Evolutionary conservation across 192 early-diverging fungal species (phyloP).

Genomic region (Chytriomyces confervae): DNA sequence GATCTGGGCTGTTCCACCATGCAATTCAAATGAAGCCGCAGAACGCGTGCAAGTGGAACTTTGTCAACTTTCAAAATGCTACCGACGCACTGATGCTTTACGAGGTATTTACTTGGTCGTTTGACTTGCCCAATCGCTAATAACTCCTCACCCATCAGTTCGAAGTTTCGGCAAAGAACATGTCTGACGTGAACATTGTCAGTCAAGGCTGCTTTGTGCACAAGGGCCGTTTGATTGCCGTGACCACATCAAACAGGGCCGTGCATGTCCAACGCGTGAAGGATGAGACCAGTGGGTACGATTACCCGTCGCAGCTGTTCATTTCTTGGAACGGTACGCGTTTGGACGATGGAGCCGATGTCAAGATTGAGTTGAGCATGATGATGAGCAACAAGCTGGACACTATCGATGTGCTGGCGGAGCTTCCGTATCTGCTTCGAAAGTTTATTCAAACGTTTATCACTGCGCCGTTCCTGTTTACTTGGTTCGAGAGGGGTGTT

Average conservation of each 20-base stretch:
- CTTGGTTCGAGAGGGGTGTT: constrained; percentile 80
- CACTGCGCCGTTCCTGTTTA: constrained; percentile 90
- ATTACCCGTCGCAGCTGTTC: constrained; percentile 73
- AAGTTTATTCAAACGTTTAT: constrained; percentile 90
- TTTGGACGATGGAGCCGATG: constrained; percentile 46
- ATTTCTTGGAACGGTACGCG: constrained; percentile 71
- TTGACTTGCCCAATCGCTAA: background rate
- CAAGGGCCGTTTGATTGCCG: constrained; percentile 68
- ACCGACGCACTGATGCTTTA: constrained; percentile 64
- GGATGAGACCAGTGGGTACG: constrained; percentile 81
- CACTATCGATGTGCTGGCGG: constrained; percentile 84
- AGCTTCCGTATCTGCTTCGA: constrained; percentile 85
- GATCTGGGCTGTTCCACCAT: constrained; percentile 81
- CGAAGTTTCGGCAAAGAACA: constrained; percentile 66
- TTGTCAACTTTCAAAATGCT: constrained; percentile 73
- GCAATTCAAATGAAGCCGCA: constrained; percentile 87
- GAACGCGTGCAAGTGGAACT: constrained; percentile 84
- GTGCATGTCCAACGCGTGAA: constrained; percentile 63
- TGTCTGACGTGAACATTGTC: constrained; percentile 48
- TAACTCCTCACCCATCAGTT: constrained; percentile 48
- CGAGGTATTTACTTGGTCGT: constrained; percentile 38
- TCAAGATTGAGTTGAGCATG: constrained; percentile 68
- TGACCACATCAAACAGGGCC: constrained; percentile 75
- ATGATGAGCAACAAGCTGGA: constrained; percentile 67
- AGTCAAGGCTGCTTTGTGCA: constrained; percentile 72